These are phyloP conservation scores for Lepiota brunneoincarnata DNA, from an alignment of 768 basidiomycete species.

Conservation along the genomic window DNA sequence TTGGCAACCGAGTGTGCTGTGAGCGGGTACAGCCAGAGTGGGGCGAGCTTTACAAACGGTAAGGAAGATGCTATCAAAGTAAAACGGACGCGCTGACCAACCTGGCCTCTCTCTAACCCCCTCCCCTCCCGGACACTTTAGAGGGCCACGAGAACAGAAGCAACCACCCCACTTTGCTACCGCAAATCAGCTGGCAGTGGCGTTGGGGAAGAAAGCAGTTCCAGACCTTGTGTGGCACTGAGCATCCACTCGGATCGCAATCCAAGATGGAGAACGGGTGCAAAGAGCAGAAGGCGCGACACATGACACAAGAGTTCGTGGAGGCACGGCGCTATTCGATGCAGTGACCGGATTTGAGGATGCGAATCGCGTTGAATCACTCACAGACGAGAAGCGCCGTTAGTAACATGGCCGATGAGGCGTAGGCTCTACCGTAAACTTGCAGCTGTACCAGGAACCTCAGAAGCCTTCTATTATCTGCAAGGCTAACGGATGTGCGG, in stretches of 20 bases:
- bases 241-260: background rate
- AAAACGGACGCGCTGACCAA: constrained; percentile 2
- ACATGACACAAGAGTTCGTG: background rate
- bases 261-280: background rate
- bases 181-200: background rate
- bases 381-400: background rate
- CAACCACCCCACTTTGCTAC: background rate
- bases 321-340: background rate
- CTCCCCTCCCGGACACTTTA: background rate
- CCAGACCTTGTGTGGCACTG: constrained; percentile 1
- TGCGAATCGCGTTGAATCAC: background rate
- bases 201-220: constrained; percentile 1
- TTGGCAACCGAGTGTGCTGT: background rate
- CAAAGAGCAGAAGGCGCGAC: background rate
- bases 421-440: background rate
- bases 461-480: background rate
- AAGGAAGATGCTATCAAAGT: background rate
- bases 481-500: background rate
- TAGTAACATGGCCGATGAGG: background rate
- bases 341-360: background rate
- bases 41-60: constrained; percentile 1
- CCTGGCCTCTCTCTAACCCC: background rate
- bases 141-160: background rate
- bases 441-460: background rate
- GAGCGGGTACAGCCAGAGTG: background rate